Conservation (phyloP, 495 filamentous ascomycete genomes). For the Durotheca rogersii region DNA sequence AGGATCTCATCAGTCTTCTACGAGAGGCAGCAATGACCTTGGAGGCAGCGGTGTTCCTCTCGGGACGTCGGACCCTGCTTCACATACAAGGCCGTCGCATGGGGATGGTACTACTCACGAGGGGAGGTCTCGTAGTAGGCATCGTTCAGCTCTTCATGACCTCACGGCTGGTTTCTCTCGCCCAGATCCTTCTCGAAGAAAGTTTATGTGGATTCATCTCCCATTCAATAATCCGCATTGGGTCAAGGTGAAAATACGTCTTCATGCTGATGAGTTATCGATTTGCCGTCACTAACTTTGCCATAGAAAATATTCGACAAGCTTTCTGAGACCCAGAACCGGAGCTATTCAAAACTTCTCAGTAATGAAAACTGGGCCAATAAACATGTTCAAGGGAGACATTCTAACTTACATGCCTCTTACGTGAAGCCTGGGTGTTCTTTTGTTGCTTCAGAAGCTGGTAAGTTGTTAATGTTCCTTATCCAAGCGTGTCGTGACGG, state of each 20-base stretch:
- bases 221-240: conserved; percentile 66
- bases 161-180: conserved; percentile 42
- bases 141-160: conserved; percentile 22
- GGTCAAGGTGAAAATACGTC: conserved; percentile 56
- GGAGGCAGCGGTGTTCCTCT: conserved; percentile 13
- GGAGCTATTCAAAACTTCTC: conserved; percentile 47
- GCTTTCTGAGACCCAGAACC: conserved; percentile 36
- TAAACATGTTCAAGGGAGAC: conserved; percentile 47
- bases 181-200: conserved; percentile 40
- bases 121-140: conserved; percentile 1
- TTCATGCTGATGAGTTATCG: conserved; percentile 9
- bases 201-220: conserved; percentile 67
- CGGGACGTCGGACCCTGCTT: conserved; percentile 1
- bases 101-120: conserved; percentile 7
- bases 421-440: conserved; percentile 48
- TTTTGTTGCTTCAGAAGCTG: conserved; percentile 48
- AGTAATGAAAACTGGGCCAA: conserved; percentile 51
- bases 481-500: conserved; percentile 27
- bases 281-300: conserved; percentile 31
- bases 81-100: not conserved
- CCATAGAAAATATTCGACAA: conserved; percentile 41
- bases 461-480: conserved; percentile 38
- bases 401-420: conserved; percentile 48
- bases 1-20: conserved; percentile 29
- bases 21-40: conserved; percentile 35